Base-by-base conservation (phyloP, 164 flowering plant genomes). In the Tinospora cordifolia region DNA sequence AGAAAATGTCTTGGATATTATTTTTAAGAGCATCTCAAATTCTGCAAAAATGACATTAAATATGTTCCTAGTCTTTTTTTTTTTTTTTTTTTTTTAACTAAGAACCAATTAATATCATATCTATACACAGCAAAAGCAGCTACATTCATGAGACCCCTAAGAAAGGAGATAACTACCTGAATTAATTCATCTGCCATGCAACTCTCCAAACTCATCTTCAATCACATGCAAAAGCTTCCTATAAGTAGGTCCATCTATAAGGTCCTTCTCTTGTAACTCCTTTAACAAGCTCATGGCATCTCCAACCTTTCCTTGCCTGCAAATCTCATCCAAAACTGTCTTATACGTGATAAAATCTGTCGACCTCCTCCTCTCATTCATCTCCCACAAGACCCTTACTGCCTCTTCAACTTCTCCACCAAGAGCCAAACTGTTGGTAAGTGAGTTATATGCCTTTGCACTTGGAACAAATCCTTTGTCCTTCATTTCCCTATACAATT, bases 321-420 rank as follows among this genome's bases (percentile, higher is more conserved):
- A 87, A 11, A 89, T 75, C 72, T 87, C 92, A 79, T 86, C 93
- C 72, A 88, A 49, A 30, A 94, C 72, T 1, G 95, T 92, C 67
- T 71, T 77, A 67, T 77, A 94, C 6, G 97, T 92, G 60, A 94
- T 87, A 19, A 87, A 83, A 69, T 94, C 95, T 30, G 75, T 75
- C 40, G 72, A 62, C 72, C 80, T 83, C 59, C 77, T 78, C 38
- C 70, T 78, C 54, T 85, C 85, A 79, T 68, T 69, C 97, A 92
- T 87, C 82, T 94, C 97, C 90, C 87, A 79, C 72, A 90, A 63
- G 78, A 76, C 77, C 54, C 71, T 76, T 67, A 88, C 87, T 10
- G 96, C 96, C 60, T 88, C 91, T 51, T 90, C 88, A 77, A 86
- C 69, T 76, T 87, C 93, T 59, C 98, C 97, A 66, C 59, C 74